Base-by-base conservation (phyloP, 352 stramenopile species). In the Pythium sukuiense region DNA sequence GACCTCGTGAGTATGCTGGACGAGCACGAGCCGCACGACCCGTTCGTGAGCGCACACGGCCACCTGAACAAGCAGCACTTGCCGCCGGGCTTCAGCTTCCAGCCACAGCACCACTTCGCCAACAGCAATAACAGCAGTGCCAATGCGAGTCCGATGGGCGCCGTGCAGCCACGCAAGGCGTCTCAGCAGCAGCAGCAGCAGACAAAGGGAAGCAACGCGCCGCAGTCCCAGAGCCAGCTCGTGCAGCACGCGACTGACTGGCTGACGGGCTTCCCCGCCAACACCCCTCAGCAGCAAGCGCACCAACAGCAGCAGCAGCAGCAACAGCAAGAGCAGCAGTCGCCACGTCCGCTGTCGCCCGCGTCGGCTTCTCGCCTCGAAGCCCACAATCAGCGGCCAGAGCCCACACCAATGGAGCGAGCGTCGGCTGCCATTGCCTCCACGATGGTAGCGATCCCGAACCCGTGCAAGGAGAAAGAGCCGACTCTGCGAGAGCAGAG, bases 1-100 rank as follows among this genome's bases (percentile, higher is more conserved):
- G 85, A 93, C 63, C 77, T 93, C n/a, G 83, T 85, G 59, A 87
- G 75, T 39, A 87, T 93, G 79, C 63, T 91, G 32, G 79, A 90
- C 61, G 81, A 89, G 3, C 69, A 63, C 20, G 77, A 77, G 24
- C 76, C 80, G n/a, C 65, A 71, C 32, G 53, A 61, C 20, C 49
- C 59, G 46, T 72, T 72, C 37, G 18, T 35, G 8, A 50, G 16
- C 16, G 32, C 30, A 26, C 63, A 55, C 7, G 37, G 43, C 18
- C 20, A 26, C 18, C n/a, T 30, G 24, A 62, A 58, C 37, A 58
- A 59, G 48, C 48, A 63, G 26, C 18, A 52, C 8, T 24, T 59
- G 48, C 41, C 29, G 8, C 53, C 53, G 4, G 55, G 62, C 16
- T 69, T 69, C 27, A 43, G 24, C 18, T 69, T 69, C 53, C 13